Base-by-base conservation (phyloP, 306 rosid species). In the Citrullus mucosospermus region DNA sequence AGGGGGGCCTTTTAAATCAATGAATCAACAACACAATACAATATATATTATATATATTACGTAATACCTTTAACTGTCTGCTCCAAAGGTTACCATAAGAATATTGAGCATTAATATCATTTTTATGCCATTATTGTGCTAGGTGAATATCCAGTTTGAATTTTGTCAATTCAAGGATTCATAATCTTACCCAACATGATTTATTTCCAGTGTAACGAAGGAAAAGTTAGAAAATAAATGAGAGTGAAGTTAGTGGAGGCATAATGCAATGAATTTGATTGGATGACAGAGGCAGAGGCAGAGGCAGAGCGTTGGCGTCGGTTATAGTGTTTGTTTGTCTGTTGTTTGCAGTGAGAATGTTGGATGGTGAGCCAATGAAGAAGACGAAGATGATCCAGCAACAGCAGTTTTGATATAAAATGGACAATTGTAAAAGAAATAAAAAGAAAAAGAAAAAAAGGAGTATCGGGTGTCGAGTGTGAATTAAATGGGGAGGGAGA, bases 311-410 rank as follows among this genome's bases (percentile, higher is more conserved):
- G 1, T 65, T 65, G 71, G 48, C 41, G 50, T 65, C 9, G 20
- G 16, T 32, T 63, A 5, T 32, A 36, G 22, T 36, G 71, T 36
- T 62, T 62, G 38, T 9, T 62, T 65, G 48, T 65, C 20, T 65
- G 72, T 65, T 34, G 50, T 65, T 65, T 66, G 73, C 73, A 39
- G 73, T 68, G 9, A 20, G 75, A 68, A 68, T 68, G 75, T 65
- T 65, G 72, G 46, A 65, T 65, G 25, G 39, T 65, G 38, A 70
- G 38, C 76, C 36, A 44, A 46, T 46, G 48, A 66, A 38, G 50
- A 66, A 39, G 32, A 41, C 50, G 51, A 67, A 67, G 51, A 34
- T 36, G 46, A 63, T 63, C 20, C 56, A 30, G 20, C 61, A 17
- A 14, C 76, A 70, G 30, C 18, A 46, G 18, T 43, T 70, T 22